Percentiles rank a stretch among this genome's conserved stretches.
Conservation (phyloP, 495 filamentous ascomycete genomes). For the Acidiella bohemica region DNA sequence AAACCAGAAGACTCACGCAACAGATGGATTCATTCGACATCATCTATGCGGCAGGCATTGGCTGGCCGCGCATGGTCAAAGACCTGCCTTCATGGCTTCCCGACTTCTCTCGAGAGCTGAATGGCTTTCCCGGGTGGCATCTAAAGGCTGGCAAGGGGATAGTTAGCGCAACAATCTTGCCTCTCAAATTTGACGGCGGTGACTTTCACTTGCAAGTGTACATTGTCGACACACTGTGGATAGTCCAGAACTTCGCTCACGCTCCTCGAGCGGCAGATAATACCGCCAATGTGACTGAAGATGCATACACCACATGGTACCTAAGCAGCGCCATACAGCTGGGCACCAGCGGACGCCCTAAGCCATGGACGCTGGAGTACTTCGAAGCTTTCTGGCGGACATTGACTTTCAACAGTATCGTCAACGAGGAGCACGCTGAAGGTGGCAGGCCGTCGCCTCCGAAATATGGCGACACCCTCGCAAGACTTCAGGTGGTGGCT, state of each 20-base stretch:
- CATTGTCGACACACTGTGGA: background rate
- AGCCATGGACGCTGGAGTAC: background rate
- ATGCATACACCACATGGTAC: background rate
- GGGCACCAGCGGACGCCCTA: background rate
- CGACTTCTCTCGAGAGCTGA: background rate
- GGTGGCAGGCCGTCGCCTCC: background rate
- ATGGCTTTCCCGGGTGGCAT: background rate
- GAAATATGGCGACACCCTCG: background rate
- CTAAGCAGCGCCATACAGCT: background rate
- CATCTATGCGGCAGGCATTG: constrained; percentile 1
- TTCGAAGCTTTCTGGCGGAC: background rate
- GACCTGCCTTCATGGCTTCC: constrained; percentile 7
- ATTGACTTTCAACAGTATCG: background rate
- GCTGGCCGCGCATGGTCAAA: background rate
- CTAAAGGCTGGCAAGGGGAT: background rate
- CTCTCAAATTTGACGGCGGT: background rate
- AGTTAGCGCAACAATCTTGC: background rate
- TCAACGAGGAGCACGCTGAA: background rate
- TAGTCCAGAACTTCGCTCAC: background rate
- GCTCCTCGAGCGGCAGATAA: background rate
- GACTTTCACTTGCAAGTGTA: background rate
- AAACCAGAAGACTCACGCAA: background rate
- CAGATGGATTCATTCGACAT: background rate
- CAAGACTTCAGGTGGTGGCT: background rate
- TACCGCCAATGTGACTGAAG: background rate